Conservation (phyloP, 345 rosid genomes). For the Anastatica hierochuntica region DNA sequence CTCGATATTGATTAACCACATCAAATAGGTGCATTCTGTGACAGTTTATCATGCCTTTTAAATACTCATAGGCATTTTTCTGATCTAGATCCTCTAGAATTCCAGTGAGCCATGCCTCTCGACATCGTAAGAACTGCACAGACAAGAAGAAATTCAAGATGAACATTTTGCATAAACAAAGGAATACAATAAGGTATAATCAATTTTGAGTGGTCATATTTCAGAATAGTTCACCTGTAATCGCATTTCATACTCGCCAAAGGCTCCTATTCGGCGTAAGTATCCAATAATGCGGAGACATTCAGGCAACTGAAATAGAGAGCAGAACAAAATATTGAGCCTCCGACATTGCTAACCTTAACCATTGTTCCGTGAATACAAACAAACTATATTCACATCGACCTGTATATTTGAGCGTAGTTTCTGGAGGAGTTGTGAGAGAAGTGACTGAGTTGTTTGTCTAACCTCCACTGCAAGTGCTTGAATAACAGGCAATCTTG, state of each 20-base stretch:
- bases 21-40: constrained; percentile 88
- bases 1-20: constrained; percentile 94
- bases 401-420: constrained; percentile 94
- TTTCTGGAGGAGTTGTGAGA: constrained; percentile 84
- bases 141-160: constrained; percentile 18
- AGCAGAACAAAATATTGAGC: constrained; percentile 5
- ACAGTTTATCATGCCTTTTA: constrained; percentile 85
- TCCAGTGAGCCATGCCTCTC: constrained; percentile 97
- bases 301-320: constrained; percentile 66
- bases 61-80: constrained; percentile 75
- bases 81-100: constrained; percentile 93
- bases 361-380: constrained; percentile 1
- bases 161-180: not conserved
- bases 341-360: not conserved
- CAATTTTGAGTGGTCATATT: constrained; percentile 6
- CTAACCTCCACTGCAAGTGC: constrained; percentile 83
- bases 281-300: constrained; percentile 96
- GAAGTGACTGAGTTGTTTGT: constrained; percentile 91
- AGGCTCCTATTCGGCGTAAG: constrained; percentile 83
- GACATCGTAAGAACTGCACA: constrained; percentile 87
- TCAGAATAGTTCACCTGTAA: constrained; percentile 51
- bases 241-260: constrained; percentile 91
- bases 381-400: constrained; percentile 8
- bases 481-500: constrained; percentile 80
- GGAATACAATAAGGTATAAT: not conserved